Base-by-base conservation (phyloP, 139 green algal species). In the Tetraselmis striata region DNA sequence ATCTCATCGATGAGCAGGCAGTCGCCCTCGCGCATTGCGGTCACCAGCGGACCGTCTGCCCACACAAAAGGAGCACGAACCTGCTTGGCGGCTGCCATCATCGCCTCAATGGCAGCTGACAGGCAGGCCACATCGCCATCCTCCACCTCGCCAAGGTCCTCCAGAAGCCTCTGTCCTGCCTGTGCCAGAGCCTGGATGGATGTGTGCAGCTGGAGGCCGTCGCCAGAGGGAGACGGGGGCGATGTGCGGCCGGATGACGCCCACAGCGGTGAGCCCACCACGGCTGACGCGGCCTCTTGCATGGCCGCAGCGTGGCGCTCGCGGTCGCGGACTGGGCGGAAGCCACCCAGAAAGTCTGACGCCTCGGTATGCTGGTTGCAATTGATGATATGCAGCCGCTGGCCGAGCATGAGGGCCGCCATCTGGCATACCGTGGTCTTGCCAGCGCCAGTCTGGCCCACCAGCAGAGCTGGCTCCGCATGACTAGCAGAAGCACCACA, bases 311-410 rank as follows among this genome's bases (percentile, higher is more conserved):
- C 28, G 76, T 89, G 83, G 25, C 83, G 77, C 59, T 29, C 32
- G 2, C 80, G 59, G 74, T 82, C 82, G 45, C 88, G 81, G 0
- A 85, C 83, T 0, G 96, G 96, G 2, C 96, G 78, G 84, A 96
- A 99, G 2, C 96, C 94, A 28, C 97, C 97, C 76, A 99, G 84
- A 83, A 99, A 98, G 91, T 99, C 97, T 0, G 92, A 94, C 1
- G 95, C 94, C 88, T 99, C 97, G 1, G 97, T 99, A 92, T 99
- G 95, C 88, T 98, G 94, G 89, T 99, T 98, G 92, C 97, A 99
- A 89, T 99, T 99, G 84, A 99, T 83, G 59, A 98, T 97, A 80
- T 95, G 93, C 81, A 99, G 89, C 24, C 81, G 83, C 86, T 96
- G 94, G 29, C 86, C 89, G 1, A 90, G 83, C 83, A 97, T 91